phyloP scores from a whole-genome alignment of 75 land plant species.

The Ceratopteris richardii region DNA sequence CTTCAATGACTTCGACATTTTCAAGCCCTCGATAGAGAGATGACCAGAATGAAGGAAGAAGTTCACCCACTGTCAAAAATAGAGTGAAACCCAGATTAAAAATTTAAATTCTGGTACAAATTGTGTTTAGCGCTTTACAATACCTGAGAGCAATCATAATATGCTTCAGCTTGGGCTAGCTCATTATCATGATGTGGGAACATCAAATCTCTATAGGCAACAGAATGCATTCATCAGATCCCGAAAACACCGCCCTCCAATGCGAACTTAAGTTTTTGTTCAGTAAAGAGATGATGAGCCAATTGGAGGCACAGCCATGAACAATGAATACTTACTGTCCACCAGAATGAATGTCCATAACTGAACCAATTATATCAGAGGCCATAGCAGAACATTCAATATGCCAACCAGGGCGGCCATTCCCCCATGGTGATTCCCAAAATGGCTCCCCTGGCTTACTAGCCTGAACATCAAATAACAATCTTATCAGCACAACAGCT shows the following conservation, averaged over 20 bases:
- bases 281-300: too few species aligned
- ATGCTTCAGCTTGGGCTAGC: slow-evolving; percentile 47
- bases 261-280: too few species aligned
- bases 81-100: background rate
- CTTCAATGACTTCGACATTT: slow-evolving; percentile 46
- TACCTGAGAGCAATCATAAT: slow-evolving; percentile 37
- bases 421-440: slow-evolving; percentile 50
- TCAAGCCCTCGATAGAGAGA: slow-evolving; percentile 41
- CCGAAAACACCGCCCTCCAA: too few species aligned
- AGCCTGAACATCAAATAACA: slow-evolving; percentile 16
- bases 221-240: background rate
- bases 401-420: slow-evolving; percentile 51
- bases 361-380: slow-evolving; percentile 29
- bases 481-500: background rate
- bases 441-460: slow-evolving; percentile 40
- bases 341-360: slow-evolving; percentile 40
- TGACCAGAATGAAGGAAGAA: slow-evolving; percentile 43
- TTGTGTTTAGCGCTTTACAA: too few species aligned
- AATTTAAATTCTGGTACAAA: background rate
- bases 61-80: slow-evolving; percentile 36
- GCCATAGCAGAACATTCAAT: slow-evolving; percentile 51
- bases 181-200: slow-evolving; percentile 53
- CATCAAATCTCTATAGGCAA: slow-evolving; percentile 32
- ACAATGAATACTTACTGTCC: slow-evolving; percentile 33
- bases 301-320: too few species aligned